These are phyloP conservation scores for Leishmania arabica DNA, from an alignment of 208 protist genomes.

Conservation along the genomic window DNA sequence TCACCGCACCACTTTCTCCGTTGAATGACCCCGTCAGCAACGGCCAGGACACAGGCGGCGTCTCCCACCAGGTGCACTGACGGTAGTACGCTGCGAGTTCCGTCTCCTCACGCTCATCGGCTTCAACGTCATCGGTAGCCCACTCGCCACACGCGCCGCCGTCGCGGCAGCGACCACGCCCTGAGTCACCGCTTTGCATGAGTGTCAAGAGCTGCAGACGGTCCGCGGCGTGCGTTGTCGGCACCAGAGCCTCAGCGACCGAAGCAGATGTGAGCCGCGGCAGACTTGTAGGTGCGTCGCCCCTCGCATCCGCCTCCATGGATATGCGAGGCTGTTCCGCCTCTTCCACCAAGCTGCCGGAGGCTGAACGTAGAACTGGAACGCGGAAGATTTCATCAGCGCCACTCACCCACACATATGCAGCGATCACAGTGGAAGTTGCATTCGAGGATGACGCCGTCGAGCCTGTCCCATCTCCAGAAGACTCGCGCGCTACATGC, in stretches of 20 bases:
- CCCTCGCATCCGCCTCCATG: neutral
- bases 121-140: constrained; percentile 32
- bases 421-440: constrained; percentile 2
- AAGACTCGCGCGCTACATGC: neutral
- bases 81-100: constrained; percentile 35
- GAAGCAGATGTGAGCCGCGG: constrained; percentile 9
- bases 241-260: constrained; percentile 4
- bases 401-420: constrained; percentile 28
- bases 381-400: constrained; percentile 22
- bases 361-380: constrained; percentile 10
- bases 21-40: neutral
- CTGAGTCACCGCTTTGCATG: neutral
- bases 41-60: neutral
- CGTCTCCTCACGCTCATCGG: constrained; percentile 38
- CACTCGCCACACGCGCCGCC: neutral
- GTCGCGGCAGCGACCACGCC: neutral
- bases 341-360: neutral
- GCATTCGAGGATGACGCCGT: neutral
- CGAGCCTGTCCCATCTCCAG: neutral
- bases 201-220: constrained; percentile 14
- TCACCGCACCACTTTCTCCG: too few relatives aligned
- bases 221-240: neutral
- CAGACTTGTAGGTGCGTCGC: neutral
- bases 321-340: neutral
- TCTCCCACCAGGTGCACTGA: constrained; percentile 24